Conservation (phyloP, 176 grass and related monocot genomes). For the Zea mays region DNA sequence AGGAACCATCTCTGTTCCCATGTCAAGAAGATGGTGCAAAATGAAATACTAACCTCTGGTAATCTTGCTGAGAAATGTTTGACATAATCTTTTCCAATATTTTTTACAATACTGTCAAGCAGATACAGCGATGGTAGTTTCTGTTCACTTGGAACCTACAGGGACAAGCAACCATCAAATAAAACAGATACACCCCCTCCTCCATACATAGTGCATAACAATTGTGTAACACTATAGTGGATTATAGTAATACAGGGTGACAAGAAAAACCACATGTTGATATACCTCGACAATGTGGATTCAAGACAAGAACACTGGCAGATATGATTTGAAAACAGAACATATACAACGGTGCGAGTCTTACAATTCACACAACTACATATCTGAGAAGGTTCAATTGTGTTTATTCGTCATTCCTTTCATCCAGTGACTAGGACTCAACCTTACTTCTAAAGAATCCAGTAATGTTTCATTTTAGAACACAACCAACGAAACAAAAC, state of each 20-base stretch:
- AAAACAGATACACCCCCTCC: constrained; percentile 23
- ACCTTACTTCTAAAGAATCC: not conserved
- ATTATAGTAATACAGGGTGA: constrained; percentile 1
- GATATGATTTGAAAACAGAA: not conserved
- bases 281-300: constrained; percentile 15
- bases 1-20: not conserved
- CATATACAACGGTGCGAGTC: not conserved
- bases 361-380: not conserved
- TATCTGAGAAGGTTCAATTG: not conserved
- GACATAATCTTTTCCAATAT: constrained; percentile 94
- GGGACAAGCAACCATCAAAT: constrained; percentile 38
- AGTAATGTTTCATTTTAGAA: not conserved
- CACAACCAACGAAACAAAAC: not conserved
- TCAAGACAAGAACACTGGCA: constrained; percentile 25
- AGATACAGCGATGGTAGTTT: constrained; percentile 96
- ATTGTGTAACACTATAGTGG: constrained; percentile 7
- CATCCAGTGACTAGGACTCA: not conserved
- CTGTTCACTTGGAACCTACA: constrained; percentile 89
- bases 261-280: not conserved
- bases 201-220: constrained; percentile 7
- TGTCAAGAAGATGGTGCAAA: not conserved
- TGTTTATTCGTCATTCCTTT: not conserved
- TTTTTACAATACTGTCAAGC: constrained; percentile 98
- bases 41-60: constrained; percentile 65
- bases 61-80: constrained; percentile 86